A percentile compares a stretch with the other conserved stretches of the same genome.
Conservation (phyloP, 2,329 filamentous ascomycete species). For the Scopulariopsis brevicaulis region DNA sequence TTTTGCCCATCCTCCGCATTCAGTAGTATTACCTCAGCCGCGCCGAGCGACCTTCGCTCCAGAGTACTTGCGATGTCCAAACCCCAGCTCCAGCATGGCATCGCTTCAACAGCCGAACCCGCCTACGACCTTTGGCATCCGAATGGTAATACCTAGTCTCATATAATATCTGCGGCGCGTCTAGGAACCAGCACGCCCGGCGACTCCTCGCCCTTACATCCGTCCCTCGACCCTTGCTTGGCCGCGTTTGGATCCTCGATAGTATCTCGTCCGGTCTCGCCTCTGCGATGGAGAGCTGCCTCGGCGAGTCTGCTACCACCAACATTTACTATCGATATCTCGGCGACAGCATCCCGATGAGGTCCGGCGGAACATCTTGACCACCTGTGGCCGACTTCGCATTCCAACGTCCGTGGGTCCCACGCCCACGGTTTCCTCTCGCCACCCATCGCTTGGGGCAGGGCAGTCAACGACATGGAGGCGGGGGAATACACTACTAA, state of each 20-base stretch:
- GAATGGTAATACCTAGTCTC: neutral
- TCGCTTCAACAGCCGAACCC: neutral
- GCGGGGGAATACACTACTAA: slow-evolving; percentile 53
- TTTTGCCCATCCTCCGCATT: neutral
- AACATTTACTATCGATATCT: neutral
- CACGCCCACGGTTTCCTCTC: slow-evolving; percentile 1
- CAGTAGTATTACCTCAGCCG: neutral
- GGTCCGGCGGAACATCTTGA: neutral
- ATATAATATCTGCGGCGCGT: neutral
- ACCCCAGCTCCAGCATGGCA: neutral
- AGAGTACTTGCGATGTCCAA: neutral
- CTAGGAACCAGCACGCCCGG: neutral
- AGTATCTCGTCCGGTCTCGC: neutral
- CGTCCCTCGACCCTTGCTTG: neutral
- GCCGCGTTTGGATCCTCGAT: neutral
- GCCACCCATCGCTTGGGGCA: neutral
- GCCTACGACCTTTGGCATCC: neutral
- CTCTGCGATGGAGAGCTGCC: slow-evolving; percentile 4
- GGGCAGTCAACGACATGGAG: slow-evolving; percentile 39
- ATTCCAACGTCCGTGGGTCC: neutral
- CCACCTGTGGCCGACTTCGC: neutral
- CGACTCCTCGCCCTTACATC: neutral
- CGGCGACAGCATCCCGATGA: neutral
- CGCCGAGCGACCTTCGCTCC: neutral
- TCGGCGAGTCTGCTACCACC: neutral